A percentile compares a stretch with the other conserved stretches of the same genome.
phyloP scores from a whole-genome alignment of 805 yeast genomes.

The Saccharomyces eubayanus region DNA sequence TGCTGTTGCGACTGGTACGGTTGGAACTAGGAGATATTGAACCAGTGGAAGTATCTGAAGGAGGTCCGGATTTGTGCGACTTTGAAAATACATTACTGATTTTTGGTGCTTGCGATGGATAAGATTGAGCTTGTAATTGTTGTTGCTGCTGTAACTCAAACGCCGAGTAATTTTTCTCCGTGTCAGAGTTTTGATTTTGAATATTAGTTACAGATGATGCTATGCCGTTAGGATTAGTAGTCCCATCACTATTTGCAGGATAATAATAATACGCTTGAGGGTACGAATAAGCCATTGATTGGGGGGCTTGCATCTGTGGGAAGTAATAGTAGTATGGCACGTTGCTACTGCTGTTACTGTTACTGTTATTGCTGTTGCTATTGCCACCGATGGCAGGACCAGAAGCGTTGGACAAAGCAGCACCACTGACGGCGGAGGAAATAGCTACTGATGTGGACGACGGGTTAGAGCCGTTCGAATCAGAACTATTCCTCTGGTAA shows the following conservation, averaged over 20 bases:
- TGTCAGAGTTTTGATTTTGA: neutral
- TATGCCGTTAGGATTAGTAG: neutral
- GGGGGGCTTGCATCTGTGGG: neutral
- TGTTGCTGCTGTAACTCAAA: conserved; percentile 5
- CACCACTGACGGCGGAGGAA: neutral
- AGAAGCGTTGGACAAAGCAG: neutral
- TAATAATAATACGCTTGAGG: neutral
- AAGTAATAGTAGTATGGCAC: neutral
- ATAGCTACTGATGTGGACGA: conserved; percentile 3
- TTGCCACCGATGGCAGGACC: neutral
- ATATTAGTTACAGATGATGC: neutral
- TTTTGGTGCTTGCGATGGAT: neutral
- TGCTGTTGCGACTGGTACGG: conserved; percentile 1
- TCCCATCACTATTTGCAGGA: neutral
- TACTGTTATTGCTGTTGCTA: conserved; percentile 4
- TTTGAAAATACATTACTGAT: conserved; percentile 2
- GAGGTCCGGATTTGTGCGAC: neutral
- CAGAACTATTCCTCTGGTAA: neutral
- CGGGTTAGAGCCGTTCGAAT: neutral
- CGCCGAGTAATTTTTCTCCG: neutral
- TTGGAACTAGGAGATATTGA: neutral
- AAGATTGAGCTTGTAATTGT: conserved; percentile 3
- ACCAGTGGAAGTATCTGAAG: neutral
- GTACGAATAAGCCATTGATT: neutral
- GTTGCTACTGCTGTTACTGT: conserved; percentile 2